Base-by-base conservation (phyloP, 305 asterid species). In the Fraxinus baroniana region DNA sequence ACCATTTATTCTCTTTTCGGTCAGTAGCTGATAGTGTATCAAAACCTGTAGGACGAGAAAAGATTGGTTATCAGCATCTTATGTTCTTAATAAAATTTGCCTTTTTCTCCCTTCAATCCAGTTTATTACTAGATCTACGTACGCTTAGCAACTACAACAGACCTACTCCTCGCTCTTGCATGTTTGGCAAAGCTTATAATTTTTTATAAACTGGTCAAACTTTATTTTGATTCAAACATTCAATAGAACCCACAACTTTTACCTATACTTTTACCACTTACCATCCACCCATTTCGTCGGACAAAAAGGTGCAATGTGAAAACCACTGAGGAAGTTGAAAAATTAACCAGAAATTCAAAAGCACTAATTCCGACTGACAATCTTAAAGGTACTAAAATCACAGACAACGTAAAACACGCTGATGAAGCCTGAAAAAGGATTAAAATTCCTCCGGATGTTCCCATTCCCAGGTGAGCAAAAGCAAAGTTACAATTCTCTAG, bases 1-100 rank as follows among this genome's bases (percentile, higher is more conserved):
- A 86, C 5, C 84, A 83, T 79, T 71, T 52, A 41, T 64, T 26
- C 62, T 35, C 18, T 74, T 44, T 18, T 20, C 6, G 71, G 17
- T 49, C 24, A 17, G 12, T n/a, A 22, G 9, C 13, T 64, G 62
- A 10, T 76, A 37, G 24, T 10, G 24, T 39, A 22, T 24, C 33
- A 20, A 35, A 52, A 41, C 62, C 77, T 70, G 77, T 4, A 35
- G 37, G 55, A 26, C 41, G 78, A 64, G 3, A 2, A 70, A 70
- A 22, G 72, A 64, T 30, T 18, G 20, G 68, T 22, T 41, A 62
- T 62, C 30, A 7, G 17, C 2, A 24, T 62, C 33, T 62, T 22
- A 0, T 15, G 60, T 15, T 49, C 60, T 4, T 1, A 49, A 49
- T 15, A 35, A 44, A 41, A 12, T 44, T 12, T 44, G 55, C 5